Conservation (phyloP, 2,329 filamentous ascomycete species). For the Hypoxylon sp. region DNA sequence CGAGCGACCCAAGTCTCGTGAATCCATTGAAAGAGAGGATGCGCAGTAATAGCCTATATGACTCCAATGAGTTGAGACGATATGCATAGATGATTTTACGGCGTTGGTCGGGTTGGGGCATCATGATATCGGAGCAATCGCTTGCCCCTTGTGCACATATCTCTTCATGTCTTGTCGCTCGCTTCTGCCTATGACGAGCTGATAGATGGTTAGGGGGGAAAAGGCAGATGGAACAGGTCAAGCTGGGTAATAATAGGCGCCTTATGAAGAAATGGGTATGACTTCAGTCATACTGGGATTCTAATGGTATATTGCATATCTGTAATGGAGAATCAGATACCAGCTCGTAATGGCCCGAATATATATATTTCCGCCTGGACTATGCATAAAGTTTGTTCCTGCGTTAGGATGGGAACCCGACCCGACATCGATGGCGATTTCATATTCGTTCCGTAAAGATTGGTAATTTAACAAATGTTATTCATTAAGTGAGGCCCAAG, state of each 20-base stretch:
- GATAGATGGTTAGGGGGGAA: constrained; percentile 33
- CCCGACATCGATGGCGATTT: not conserved
- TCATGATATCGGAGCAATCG: constrained; percentile 47
- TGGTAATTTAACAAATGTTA: constrained; percentile 9
- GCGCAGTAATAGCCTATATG: constrained; percentile 43
- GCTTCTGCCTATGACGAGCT: constrained; percentile 36
- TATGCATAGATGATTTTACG: constrained; percentile 45
- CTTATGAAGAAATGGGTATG: constrained; percentile 29
- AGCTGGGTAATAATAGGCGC: constrained; percentile 29
- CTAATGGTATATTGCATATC: constrained; percentile 32
- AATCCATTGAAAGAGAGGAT: constrained; percentile 48
- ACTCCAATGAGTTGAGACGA: constrained; percentile 23
- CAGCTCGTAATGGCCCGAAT: constrained; percentile 32
- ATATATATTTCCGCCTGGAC: constrained; percentile 12
- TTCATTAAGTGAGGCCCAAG: constrained; percentile 15
- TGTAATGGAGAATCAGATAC: constrained; percentile 42
- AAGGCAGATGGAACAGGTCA: constrained; percentile 25
- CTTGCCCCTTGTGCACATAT: constrained; percentile 42
- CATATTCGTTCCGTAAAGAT: not conserved
- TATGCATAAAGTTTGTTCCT: constrained; percentile 4
- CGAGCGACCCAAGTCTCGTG: constrained; percentile 51
- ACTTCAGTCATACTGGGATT: constrained; percentile 25
- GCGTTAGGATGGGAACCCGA: not conserved
- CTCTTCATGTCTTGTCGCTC: constrained; percentile 40
- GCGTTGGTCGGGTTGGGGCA: constrained; percentile 44